Evolutionary conservation across 1,284 basidiomycete genomes (phyloP).

Genomic region (Cryptococcus sp.): DNA sequence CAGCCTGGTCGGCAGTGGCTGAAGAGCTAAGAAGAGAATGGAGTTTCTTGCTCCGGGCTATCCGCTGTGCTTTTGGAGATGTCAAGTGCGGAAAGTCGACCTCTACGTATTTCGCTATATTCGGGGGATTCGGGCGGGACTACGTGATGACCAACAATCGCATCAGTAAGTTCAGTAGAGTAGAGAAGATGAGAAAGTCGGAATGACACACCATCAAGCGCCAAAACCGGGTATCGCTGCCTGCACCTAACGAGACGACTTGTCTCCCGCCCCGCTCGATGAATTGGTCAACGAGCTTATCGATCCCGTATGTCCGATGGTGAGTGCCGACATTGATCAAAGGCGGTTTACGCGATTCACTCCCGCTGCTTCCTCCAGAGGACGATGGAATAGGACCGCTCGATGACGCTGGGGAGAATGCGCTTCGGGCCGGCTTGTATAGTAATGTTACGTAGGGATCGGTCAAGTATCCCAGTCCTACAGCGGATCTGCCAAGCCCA

Average conservation of each 20-base stretch:
- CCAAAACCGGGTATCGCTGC: slow-evolving; percentile 93
- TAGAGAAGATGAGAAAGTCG: not conserved
- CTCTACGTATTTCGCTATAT: slow-evolving; percentile 67
- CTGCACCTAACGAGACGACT: slow-evolving; percentile 85
- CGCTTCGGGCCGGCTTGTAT: slow-evolving; percentile 58
- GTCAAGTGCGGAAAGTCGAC: slow-evolving; percentile 87
- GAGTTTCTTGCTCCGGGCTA: slow-evolving; percentile 69
- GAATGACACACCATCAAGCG: slow-evolving; percentile 68
- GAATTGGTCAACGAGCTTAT: slow-evolving; percentile 74
- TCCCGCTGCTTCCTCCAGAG: not conserved
- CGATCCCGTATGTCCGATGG: slow-evolving; percentile 77
- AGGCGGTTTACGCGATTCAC: slow-evolving; percentile 58
- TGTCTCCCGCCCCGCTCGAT: slow-evolving; percentile 61
- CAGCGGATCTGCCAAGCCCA: slow-evolving; percentile 59
- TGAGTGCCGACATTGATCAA: slow-evolving; percentile 95
- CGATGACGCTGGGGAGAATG: not conserved
- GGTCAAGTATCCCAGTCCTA: slow-evolving; percentile 69
- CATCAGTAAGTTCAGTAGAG: not conserved
- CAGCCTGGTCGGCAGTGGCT: not conserved
- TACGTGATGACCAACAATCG: slow-evolving; percentile 1
- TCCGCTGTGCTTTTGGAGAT: slow-evolving; percentile 76
- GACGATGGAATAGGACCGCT: too few relatives aligned
- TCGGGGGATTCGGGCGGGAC: slow-evolving; percentile 12
- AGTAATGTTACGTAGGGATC: slow-evolving; percentile 68
- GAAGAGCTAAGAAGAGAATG: slow-evolving; percentile 33